phyloP scores from a whole-genome alignment of 345 rosid species.

The Pistacia atlantica region DNA sequence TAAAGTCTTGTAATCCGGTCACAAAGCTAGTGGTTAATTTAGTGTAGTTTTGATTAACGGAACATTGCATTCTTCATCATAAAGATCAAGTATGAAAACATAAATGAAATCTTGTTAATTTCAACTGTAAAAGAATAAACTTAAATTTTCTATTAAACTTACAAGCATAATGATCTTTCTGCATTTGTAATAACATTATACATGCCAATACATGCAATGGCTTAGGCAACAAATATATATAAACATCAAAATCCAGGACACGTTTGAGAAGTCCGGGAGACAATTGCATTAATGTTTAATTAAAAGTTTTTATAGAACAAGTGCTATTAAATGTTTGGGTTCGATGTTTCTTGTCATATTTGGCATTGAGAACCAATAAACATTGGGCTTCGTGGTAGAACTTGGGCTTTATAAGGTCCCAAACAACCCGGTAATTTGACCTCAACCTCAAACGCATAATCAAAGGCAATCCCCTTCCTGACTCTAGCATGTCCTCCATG shows the following conservation, averaged over 20 bases:
- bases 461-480: constrained; percentile 67
- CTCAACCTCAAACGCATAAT: constrained; percentile 39
- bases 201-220: background rate
- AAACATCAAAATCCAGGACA: background rate
- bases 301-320: constrained; percentile 20
- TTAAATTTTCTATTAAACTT: no score
- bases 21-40: no score
- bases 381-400: constrained; percentile 60
- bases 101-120: no score
- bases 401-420: constrained; percentile 55
- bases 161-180: no score
- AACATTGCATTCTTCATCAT: no score
- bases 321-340: constrained; percentile 44
- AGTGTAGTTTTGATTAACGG: no score
- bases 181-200: background rate
- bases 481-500: constrained; percentile 77
- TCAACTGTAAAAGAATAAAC: no score
- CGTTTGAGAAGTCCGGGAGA: background rate
- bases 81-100: no score
- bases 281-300: background rate
- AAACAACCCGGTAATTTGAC: constrained; percentile 56
- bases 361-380: constrained; percentile 37
- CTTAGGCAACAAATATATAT: background rate
- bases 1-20: no score
- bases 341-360: constrained; percentile 36